Evolutionary conservation across 495 filamentous ascomycete species (phyloP).

Genomic region (Aspergillus ellipticus): DNA sequence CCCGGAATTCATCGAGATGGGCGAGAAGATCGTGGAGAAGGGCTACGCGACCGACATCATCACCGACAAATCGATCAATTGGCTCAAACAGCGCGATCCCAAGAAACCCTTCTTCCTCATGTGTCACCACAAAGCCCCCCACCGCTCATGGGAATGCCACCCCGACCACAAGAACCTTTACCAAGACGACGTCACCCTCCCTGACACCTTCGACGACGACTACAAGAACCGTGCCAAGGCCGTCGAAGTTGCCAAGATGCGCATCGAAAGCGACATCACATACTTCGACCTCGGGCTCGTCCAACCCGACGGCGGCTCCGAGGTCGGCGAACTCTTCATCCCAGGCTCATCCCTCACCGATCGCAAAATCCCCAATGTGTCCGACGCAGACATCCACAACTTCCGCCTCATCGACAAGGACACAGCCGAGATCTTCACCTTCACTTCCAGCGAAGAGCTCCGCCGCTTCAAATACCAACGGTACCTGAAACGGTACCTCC

Average conservation of each 20-base stretch:
- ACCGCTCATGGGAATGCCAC: slow-evolving; percentile 42
- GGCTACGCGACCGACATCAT: slow-evolving; percentile 26
- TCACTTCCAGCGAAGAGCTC: slow-evolving; percentile 29
- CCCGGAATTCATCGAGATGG: slow-evolving; percentile 33
- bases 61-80: slow-evolving; percentile 33
- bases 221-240: slow-evolving; percentile 43
- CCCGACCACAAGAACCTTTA: slow-evolving; percentile 37
- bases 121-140: slow-evolving; percentile 47
- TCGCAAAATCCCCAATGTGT: slow-evolving; percentile 31
- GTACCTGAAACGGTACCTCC: slow-evolving; percentile 46
- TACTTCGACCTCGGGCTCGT: slow-evolving; percentile 41
- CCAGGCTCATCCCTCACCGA: slow-evolving; percentile 3
- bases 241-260: slow-evolving; percentile 37
- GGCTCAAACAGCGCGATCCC: slow-evolving; percentile 17
- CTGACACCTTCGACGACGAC: slow-evolving; percentile 42
- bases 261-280: slow-evolving; percentile 39
- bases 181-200: slow-evolving; percentile 31
- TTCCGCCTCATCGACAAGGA: slow-evolving; percentile 39
- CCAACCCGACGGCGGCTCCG: slow-evolving; percentile 35
- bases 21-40: slow-evolving; percentile 15
- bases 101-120: slow-evolving; percentile 44
- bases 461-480: slow-evolving; percentile 46
- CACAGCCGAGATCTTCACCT: slow-evolving; percentile 29
- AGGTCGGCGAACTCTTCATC: slow-evolving; percentile 29
- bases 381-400: slow-evolving; percentile 14